Conservation (phyloP, 2,329 filamentous ascomycete species). For the Venturiaceae sp. region DNA sequence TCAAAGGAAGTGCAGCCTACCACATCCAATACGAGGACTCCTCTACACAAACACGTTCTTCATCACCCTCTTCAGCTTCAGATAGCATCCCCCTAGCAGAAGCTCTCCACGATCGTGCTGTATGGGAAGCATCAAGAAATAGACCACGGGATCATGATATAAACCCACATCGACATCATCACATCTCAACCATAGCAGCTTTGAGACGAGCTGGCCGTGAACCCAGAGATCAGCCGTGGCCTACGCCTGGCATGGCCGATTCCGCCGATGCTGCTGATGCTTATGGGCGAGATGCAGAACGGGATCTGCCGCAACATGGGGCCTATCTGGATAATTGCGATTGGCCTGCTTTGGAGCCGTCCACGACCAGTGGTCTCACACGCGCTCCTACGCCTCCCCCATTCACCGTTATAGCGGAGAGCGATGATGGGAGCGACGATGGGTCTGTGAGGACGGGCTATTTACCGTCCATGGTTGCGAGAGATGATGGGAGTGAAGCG, state of each 20-base stretch:
- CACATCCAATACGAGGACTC: constrained; percentile 1
- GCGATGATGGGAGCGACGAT: constrained; percentile 11
- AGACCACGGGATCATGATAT: neutral
- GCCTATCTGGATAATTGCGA: constrained; percentile 2
- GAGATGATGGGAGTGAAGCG: constrained; percentile 8
- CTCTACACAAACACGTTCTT: neutral
- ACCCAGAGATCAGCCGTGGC: no score
- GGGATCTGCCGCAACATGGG: neutral
- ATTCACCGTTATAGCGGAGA: constrained; percentile 28
- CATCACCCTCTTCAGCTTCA: constrained; percentile 1
- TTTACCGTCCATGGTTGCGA: constrained; percentile 24
- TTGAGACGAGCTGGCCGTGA: no score
- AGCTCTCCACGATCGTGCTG: constrained; percentile 22
- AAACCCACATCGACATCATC: neutral
- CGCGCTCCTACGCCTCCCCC: constrained; percentile 26
- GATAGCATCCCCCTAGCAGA: constrained; percentile 23
- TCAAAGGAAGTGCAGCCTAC: constrained; percentile 1
- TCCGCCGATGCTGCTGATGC: no score
- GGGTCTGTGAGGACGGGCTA: constrained; percentile 18
- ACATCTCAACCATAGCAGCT: no score
- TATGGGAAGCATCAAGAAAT: constrained; percentile 20
- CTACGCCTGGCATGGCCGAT: no score
- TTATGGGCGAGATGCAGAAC: no score
- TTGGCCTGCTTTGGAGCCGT: constrained; percentile 1
- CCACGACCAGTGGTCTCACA: constrained; percentile 14